Percentiles rank a stretch among this genome's conserved stretches.
Conservation (phyloP, 176 grass and related monocot genomes). For the bread wheat (Triticum aestivum) region DNA sequence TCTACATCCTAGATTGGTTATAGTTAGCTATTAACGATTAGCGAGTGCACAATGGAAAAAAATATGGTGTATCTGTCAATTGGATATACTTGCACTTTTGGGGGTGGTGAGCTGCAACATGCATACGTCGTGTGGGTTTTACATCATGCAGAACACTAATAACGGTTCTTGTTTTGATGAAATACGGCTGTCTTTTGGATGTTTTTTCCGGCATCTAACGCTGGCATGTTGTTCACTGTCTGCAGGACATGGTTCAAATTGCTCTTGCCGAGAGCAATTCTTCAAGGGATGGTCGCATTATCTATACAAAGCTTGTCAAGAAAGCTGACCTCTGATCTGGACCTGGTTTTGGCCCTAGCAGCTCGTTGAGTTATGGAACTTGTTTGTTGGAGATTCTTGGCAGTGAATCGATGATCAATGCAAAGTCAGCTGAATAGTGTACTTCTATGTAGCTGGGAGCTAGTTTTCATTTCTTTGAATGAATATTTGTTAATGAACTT, state of each 20-base stretch:
- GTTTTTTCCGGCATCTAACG: background rate
- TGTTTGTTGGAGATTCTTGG: background rate
- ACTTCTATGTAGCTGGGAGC: background rate
- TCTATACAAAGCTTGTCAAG: constrained; percentile 85
- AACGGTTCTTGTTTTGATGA: background rate
- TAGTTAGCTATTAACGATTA: background rate
- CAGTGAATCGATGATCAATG: background rate
- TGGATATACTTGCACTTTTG: background rate
- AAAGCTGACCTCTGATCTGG: constrained; percentile 44
- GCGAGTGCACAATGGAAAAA: background rate
- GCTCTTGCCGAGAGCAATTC: constrained; percentile 94
- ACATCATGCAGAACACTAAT: background rate
- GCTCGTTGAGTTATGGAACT: background rate
- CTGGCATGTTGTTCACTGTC: background rate
- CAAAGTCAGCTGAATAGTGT: background rate
- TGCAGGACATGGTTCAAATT: constrained; percentile 88
- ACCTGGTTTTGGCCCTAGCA: background rate
- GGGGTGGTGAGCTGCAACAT: background rate
- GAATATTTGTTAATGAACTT: background rate
- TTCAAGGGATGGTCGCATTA: constrained; percentile 80
- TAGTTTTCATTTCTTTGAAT: background rate
- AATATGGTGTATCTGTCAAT: background rate
- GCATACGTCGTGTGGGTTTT: background rate
- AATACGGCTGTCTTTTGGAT: background rate
- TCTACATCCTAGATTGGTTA: background rate